phyloP scores from a whole-genome alignment of 208 protist genomes.

The Acanthamoeba quina region DNA sequence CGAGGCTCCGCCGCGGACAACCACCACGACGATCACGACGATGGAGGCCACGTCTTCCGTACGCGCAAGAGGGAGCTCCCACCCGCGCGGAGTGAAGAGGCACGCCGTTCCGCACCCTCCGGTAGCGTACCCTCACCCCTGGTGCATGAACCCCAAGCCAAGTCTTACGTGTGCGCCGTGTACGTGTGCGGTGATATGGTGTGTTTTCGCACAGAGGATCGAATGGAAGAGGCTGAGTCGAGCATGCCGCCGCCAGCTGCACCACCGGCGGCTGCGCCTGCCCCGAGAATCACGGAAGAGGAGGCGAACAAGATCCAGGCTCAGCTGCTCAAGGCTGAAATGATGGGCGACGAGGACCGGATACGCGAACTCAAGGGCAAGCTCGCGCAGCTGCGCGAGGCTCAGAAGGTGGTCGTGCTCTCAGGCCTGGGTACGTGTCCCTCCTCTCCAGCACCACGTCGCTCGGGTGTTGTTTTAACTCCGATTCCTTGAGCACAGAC shows the following conservation, averaged over 20 bases:
- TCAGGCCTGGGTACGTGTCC: not conserved
- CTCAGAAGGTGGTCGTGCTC: conserved; percentile 10
- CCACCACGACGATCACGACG: not conserved
- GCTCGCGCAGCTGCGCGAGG: not conserved
- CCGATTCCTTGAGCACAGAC: not conserved
- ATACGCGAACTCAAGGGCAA: conserved; percentile 31
- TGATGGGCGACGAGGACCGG: conserved; percentile 32
- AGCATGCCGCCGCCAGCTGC: not conserved
- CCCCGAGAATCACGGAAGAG: not conserved
- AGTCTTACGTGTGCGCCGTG: not conserved
- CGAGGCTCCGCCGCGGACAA: not conserved
- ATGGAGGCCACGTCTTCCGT: not conserved
- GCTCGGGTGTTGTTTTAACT: not conserved
- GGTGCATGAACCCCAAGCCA: not conserved
- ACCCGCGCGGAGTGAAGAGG: not conserved
- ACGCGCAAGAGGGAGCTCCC: not conserved
- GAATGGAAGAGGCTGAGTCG: not conserved
- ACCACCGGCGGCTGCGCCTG: not conserved
- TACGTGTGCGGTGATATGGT: not conserved
- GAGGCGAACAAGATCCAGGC: conserved; percentile 25
- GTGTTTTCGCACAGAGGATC: not conserved
- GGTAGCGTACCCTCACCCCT: not conserved
- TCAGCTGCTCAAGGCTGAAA: conserved; percentile 25
- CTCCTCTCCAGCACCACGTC: not conserved
- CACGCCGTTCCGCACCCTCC: not conserved